These are phyloP conservation scores for Cordyceps javanica DNA, from an alignment of 2,329 filamentous ascomycete species.

Conservation along the genomic window DNA sequence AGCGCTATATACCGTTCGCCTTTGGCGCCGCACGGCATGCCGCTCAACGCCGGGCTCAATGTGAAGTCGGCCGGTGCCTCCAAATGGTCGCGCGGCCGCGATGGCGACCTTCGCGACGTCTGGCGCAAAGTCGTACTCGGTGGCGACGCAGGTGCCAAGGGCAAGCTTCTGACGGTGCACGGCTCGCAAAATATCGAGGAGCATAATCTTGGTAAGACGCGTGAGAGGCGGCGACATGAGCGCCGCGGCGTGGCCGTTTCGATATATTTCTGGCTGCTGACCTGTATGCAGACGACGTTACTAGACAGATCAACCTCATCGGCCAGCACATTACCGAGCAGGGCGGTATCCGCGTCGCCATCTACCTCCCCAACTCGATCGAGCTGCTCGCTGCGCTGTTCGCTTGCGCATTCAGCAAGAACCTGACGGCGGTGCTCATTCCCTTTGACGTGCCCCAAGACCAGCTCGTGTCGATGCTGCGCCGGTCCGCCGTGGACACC, in stretches of 20 bases:
- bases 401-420: constrained; percentile 78
- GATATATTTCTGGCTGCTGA: background rate
- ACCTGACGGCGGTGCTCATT: constrained; percentile 74
- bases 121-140: constrained; percentile 69
- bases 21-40: constrained; percentile 78
- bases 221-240: background rate
- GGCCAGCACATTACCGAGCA: constrained; percentile 70
- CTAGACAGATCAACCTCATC: constrained; percentile 80
- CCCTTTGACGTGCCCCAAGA: constrained; percentile 73
- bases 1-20: constrained; percentile 82
- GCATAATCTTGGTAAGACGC: constrained; percentile 52
- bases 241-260: no score
- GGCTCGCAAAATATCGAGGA: constrained; percentile 71
- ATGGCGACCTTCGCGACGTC: constrained; percentile 86
- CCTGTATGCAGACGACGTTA: constrained; percentile 55
- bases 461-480: constrained; percentile 64
- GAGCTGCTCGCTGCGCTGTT: constrained; percentile 81
- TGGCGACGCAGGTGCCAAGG: constrained; percentile 60
- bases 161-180: constrained; percentile 70
- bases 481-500: constrained; percentile 68
- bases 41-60: constrained; percentile 68
- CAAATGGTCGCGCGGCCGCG: constrained; percentile 75
- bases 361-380: constrained; percentile 89
- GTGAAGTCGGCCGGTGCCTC: constrained; percentile 75
- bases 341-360: constrained; percentile 69